A percentile compares a stretch with the other conserved stretches of the same genome.
phyloP scores from a whole-genome alignment of 768 basidiomycete genomes.

The Favolaschia claudopus region DNA sequence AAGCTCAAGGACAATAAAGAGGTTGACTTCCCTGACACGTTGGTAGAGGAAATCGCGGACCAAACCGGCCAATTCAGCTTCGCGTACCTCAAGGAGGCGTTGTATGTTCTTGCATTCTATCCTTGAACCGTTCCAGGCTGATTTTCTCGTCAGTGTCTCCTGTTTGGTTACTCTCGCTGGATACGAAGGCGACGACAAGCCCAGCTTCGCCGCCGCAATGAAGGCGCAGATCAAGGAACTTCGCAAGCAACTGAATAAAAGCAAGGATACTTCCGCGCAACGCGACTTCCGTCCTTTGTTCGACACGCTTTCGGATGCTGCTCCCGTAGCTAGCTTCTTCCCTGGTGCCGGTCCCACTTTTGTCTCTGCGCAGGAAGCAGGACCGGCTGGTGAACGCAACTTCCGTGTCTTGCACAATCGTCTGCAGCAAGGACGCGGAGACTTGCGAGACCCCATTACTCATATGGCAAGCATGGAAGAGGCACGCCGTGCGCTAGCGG shows the following conservation, averaged over 20 bases:
- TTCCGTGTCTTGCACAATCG: constrained; percentile 23
- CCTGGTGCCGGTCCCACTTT: too few relatives aligned
- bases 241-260: constrained; percentile 70
- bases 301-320: constrained; percentile 2
- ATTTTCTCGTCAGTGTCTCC: constrained; percentile 60
- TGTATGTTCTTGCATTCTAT: constrained; percentile 59
- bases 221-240: constrained; percentile 68
- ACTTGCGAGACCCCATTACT: background rate
- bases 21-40: constrained; percentile 70
- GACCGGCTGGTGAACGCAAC: constrained; percentile 10
- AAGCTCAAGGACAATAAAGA: constrained; percentile 71
- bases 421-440: background rate
- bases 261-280: background rate
- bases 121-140: background rate
- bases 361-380: too few relatives aligned
- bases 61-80: constrained; percentile 78
- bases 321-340: too few relatives aligned
- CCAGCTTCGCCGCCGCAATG: constrained; percentile 58
- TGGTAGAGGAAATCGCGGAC: constrained; percentile 66
- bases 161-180: constrained; percentile 71
- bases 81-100: constrained; percentile 89
- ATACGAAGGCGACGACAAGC: constrained; percentile 55
- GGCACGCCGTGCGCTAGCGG: background rate
- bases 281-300: constrained; percentile 22
- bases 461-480: background rate